phyloP scores from a whole-genome alignment of 352 stramenopile species.

The Phytophthora ramorum region DNA sequence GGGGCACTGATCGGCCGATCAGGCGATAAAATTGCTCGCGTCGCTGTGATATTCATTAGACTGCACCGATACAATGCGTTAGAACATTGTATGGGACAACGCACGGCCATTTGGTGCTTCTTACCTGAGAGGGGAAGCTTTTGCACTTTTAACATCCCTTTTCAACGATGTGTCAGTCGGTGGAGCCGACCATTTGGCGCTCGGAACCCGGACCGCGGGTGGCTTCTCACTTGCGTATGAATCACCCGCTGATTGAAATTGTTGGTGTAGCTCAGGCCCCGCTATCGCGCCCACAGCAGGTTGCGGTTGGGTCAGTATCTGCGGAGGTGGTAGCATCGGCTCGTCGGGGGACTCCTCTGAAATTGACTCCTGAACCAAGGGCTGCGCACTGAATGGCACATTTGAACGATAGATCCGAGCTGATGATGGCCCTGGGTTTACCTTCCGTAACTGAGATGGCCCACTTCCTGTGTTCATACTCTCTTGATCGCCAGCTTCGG shows the following conservation, averaged over 20 bases:
- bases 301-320: conserved; percentile 4
- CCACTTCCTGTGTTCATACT: conserved; percentile 9
- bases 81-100: background rate
- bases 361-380: conserved; percentile 31
- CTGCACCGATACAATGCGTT: conserved; percentile 8
- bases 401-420: conserved; percentile 70
- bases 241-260: conserved; percentile 35
- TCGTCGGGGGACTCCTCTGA: conserved; percentile 25
- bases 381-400: conserved; percentile 61
- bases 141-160: conserved; percentile 19
- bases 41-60: conserved; percentile 52
- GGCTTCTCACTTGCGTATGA: conserved; percentile 27
- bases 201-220: conserved; percentile 27
- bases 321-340: background rate
- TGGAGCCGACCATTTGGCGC: conserved; percentile 19
- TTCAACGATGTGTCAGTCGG: conserved; percentile 9
- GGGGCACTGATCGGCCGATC: conserved; percentile 66
- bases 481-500: conserved; percentile 30
- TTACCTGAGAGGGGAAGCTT: conserved; percentile 42
- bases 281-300: background rate
- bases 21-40: conserved; percentile 40
- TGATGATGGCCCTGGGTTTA: conserved; percentile 60
- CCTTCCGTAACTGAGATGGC: conserved; percentile 40
- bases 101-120: background rate
- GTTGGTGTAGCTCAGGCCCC: conserved; percentile 15